These are phyloP conservation scores for Ustanciosporium gigantosporum DNA, from an alignment of 1,284 basidiomycete genomes.

Conservation along the genomic window DNA sequence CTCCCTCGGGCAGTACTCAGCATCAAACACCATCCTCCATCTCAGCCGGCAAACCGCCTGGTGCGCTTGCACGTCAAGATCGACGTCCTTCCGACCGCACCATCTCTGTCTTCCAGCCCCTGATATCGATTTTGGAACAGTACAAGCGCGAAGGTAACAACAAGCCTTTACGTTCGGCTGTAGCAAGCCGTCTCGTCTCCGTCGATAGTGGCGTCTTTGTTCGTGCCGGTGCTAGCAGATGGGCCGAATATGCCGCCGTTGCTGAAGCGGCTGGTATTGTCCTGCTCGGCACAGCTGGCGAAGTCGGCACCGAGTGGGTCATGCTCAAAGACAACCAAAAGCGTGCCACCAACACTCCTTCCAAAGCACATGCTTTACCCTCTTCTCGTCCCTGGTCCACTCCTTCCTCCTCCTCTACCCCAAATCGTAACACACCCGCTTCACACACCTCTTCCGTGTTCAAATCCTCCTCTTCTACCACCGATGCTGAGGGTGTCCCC, in stretches of 20 bases:
- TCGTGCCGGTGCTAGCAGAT: slow-evolving; percentile 40
- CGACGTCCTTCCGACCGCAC: slow-evolving; percentile 31
- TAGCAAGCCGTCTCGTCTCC: slow-evolving; percentile 27
- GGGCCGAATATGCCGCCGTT: slow-evolving; percentile 48
- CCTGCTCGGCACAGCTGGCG: slow-evolving; percentile 30
- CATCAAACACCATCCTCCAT: background rate
- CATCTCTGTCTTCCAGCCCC: slow-evolving; percentile 39
- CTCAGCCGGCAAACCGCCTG: slow-evolving; percentile 11
- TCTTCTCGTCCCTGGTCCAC: too few relatives aligned
- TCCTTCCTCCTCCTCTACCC: background rate
- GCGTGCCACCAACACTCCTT: background rate
- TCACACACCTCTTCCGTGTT: background rate
- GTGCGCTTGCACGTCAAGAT: slow-evolving; percentile 14
- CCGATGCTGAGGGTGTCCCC: background rate
- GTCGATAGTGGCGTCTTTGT: slow-evolving; percentile 40
- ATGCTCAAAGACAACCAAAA: slow-evolving; percentile 18
- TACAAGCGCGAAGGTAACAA: slow-evolving; percentile 40
- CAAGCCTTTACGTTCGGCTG: slow-evolving; percentile 36
- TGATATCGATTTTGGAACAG: slow-evolving; percentile 39
- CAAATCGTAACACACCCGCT: slow-evolving; percentile 7
- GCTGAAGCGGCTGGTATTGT: slow-evolving; percentile 50
- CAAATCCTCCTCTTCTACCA: background rate
- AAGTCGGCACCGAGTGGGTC: slow-evolving; percentile 47
- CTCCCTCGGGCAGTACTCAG: background rate
- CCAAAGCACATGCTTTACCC: background rate